A percentile compares a stretch with the other conserved stretches of the same genome.
Evolutionary conservation across 176 grass and related monocot genomes (phyloP).

Genomic region (Hsuehochloa calcarea): DNA sequence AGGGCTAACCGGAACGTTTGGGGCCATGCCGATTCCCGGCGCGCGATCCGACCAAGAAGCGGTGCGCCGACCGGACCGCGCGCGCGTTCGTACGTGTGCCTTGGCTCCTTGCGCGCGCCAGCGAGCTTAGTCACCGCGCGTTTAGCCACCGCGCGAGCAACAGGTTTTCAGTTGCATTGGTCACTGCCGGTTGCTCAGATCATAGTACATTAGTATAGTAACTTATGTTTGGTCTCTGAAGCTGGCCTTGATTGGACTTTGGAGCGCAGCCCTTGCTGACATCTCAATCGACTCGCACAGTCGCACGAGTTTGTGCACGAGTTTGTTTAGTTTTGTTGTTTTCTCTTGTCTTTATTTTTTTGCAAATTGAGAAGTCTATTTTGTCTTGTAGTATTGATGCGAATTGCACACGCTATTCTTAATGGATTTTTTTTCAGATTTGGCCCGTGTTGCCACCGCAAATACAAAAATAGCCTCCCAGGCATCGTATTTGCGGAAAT

Average conservation of each 20-base stretch:
- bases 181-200: neutral
- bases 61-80: neutral
- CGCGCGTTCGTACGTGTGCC: neutral
- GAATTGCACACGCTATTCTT: neutral
- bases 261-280: slow-evolving; percentile 21
- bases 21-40: too few relatives aligned
- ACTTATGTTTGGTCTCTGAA: too few relatives aligned
- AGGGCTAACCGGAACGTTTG: too few relatives aligned
- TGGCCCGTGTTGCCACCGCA: too few relatives aligned
- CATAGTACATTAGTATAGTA: too few relatives aligned
- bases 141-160: neutral
- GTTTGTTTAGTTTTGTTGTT: neutral
- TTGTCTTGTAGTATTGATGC: neutral
- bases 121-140: neutral
- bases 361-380: neutral
- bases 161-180: neutral
- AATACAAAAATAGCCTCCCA: too few relatives aligned
- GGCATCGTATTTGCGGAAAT: too few relatives aligned
- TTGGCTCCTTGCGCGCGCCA: neutral
- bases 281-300: neutral
- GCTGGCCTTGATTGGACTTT: neutral
- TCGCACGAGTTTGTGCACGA: neutral
- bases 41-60: neutral
- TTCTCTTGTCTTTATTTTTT: neutral
- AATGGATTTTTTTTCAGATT: too few relatives aligned